Percentiles rank a stretch among this genome's conserved stretches.
Evolutionary conservation across 495 filamentous ascomycete species (phyloP).

Genomic region (Neurospora discreta): DNA sequence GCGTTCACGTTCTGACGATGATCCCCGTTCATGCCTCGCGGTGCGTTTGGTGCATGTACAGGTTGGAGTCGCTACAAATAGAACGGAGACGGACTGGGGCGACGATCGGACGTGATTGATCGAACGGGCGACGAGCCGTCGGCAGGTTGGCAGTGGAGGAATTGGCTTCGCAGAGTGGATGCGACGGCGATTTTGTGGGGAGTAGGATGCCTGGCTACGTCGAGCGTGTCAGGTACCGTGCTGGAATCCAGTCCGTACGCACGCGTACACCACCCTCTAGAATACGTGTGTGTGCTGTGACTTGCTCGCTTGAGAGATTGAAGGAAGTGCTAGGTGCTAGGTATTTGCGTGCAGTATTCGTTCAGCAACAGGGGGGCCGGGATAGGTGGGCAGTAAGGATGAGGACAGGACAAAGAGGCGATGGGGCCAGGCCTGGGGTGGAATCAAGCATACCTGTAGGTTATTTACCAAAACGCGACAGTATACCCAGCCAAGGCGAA

Average conservation of each 20-base stretch:
- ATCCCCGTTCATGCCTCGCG: slow-evolving; percentile 34
- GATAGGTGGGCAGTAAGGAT: not conserved
- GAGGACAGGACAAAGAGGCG: not conserved
- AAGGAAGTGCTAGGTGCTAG: not conserved
- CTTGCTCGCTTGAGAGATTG: not conserved
- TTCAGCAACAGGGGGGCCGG: not conserved
- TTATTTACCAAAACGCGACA: not conserved
- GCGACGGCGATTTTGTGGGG: slow-evolving; percentile 8
- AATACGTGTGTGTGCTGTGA: not conserved
- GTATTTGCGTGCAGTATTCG: not conserved
- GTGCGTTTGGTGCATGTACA: slow-evolving; percentile 23
- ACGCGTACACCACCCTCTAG: not conserved
- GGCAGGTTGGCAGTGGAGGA: slow-evolving; percentile 1
- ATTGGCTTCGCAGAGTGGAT: slow-evolving; percentile 13
- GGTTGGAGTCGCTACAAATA: not conserved
- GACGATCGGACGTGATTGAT: slow-evolving; percentile 33
- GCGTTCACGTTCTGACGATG: slow-evolving; percentile 13
- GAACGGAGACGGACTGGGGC: slow-evolving; percentile 9
- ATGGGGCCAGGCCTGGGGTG: not conserved
- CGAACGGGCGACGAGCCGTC: slow-evolving; percentile 9
- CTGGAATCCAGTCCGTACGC: not conserved
- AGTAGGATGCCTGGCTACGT: not conserved
- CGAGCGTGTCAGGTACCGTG: not conserved
- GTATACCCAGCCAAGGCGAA: not conserved
- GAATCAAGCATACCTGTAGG: not conserved